Evolutionary conservation across 2,329 filamentous ascomycete genomes (phyloP).

Genomic region (Paracoccidioides lutzii): DNA sequence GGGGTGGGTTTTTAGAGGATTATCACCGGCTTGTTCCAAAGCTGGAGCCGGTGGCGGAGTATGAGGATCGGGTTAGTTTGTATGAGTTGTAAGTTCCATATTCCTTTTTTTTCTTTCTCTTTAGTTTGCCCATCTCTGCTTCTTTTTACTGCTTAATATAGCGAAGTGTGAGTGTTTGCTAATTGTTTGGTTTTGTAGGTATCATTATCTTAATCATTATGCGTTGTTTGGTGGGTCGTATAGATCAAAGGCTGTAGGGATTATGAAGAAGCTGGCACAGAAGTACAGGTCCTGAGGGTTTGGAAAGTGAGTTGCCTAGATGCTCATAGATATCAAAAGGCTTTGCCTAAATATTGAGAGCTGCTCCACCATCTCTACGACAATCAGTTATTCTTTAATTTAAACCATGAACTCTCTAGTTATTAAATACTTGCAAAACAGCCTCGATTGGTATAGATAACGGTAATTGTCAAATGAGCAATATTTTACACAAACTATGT

Average conservation of each 20-base stretch:
- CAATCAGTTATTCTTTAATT: too few relatives aligned
- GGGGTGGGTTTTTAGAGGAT: conserved; percentile 55
- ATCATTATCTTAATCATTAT: conserved; percentile 84
- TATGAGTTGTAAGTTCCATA: conserved; percentile 61
- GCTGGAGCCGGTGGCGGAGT: conserved; percentile 68
- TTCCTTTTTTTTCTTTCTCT: conserved; percentile 1
- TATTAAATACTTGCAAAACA: too few relatives aligned
- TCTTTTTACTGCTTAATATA: not conserved
- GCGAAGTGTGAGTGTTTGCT: not conserved
- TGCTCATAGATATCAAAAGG: not conserved
- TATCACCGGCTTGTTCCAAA: conserved; percentile 66
- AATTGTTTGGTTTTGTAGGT: conserved; percentile 35
- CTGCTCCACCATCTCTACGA: too few relatives aligned
- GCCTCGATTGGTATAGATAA: too few relatives aligned
- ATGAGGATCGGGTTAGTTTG: conserved; percentile 64
- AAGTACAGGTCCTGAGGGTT: conserved; percentile 43
- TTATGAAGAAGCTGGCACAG: conserved; percentile 59
- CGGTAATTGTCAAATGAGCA: too few relatives aligned
- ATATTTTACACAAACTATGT: too few relatives aligned
- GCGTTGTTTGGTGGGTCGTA: conserved; percentile 76
- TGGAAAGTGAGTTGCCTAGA: conserved; percentile 21
- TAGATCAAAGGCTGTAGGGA: conserved; percentile 58
- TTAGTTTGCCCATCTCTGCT: not conserved
- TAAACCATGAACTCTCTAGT: too few relatives aligned
- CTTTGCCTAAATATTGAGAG: too few relatives aligned